phyloP scores from a whole-genome alignment of 2,329 filamentous ascomycete genomes.

The Hortaea sp. region DNA sequence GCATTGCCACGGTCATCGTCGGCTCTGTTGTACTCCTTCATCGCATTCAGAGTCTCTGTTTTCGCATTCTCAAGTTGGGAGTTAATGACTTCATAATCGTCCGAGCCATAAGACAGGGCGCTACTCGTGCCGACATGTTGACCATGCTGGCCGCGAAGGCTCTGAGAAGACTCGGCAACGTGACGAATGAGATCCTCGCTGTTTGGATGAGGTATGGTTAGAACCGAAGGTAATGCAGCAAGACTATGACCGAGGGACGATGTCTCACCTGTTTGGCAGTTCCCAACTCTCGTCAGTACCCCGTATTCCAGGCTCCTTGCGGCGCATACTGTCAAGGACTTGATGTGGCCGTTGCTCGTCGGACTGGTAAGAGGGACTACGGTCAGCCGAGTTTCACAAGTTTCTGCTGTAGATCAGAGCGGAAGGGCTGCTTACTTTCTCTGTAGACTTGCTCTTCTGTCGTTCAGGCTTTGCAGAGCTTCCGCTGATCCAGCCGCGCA shows the following conservation, averaged over 20 bases:
- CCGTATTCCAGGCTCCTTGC: constrained; percentile 2
- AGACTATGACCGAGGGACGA: not conserved
- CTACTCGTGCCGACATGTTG: constrained; percentile 8
- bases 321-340: not conserved
- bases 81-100: constrained; percentile 12
- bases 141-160: not conserved
- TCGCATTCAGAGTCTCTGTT: constrained; percentile 8
- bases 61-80: constrained; percentile 15
- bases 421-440: no score
- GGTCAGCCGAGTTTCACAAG: no score
- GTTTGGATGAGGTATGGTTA: constrained; percentile 2
- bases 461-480: not conserved
- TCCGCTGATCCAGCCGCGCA: constrained; percentile 5
- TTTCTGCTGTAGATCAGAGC: no score
- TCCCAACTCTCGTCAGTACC: constrained; percentile 12
- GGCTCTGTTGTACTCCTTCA: not conserved
- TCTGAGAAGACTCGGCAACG: constrained; percentile 8
- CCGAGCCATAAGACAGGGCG: not conserved
- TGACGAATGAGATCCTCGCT: constrained; percentile 14
- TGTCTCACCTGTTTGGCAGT: constrained; percentile 11
- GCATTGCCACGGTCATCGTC: not conserved
- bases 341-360: no score
- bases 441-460: no score
- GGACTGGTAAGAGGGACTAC: no score
- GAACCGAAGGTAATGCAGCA: not conserved